A percentile compares a stretch with the other conserved stretches of the same genome.
Conservation (phyloP, 2,329 filamentous ascomycete species). For the Pseudocercospora eumusae region DNA sequence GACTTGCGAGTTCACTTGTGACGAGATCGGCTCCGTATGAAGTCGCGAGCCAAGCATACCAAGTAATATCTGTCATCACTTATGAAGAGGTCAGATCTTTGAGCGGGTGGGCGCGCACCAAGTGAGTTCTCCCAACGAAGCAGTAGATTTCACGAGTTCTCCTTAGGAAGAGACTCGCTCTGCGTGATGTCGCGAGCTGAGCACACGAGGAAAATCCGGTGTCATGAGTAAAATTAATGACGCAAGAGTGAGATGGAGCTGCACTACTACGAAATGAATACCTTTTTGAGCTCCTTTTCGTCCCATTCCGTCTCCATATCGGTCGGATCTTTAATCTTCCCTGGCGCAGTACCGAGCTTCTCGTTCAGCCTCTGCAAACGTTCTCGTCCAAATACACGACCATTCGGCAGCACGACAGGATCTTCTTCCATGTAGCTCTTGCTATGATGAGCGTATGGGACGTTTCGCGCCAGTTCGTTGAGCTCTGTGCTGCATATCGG, state of each 20-base stretch:
- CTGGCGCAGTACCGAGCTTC: slow-evolving; percentile 70
- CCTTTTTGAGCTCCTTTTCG: slow-evolving; percentile 70
- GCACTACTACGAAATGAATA: slow-evolving; percentile 72
- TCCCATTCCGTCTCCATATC: slow-evolving; percentile 63
- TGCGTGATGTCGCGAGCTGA: neutral
- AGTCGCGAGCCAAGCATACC: neutral
- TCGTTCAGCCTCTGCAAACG: slow-evolving; percentile 73
- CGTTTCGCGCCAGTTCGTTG: slow-evolving; percentile 82
- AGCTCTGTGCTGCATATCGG: slow-evolving; percentile 96
- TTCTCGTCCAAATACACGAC: slow-evolving; percentile 77
- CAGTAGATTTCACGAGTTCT: neutral
- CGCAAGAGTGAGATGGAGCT: neutral
- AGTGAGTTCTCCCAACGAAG: neutral
- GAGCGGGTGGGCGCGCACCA: neutral
- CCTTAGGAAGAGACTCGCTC: too few relatives aligned
- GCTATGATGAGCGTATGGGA: slow-evolving; percentile 93
- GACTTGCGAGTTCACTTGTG: too few relatives aligned
- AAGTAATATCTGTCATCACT: neutral
- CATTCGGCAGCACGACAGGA: slow-evolving; percentile 82
- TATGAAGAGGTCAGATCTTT: neutral
- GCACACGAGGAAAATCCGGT: neutral
- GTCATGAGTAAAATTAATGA: neutral
- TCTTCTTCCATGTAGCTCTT: slow-evolving; percentile 91
- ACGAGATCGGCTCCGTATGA: too few relatives aligned
- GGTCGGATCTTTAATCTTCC: slow-evolving; percentile 74